phyloP scores from a whole-genome alignment of 2,329 filamentous ascomycete genomes.

The Hypoxylon sp. region DNA sequence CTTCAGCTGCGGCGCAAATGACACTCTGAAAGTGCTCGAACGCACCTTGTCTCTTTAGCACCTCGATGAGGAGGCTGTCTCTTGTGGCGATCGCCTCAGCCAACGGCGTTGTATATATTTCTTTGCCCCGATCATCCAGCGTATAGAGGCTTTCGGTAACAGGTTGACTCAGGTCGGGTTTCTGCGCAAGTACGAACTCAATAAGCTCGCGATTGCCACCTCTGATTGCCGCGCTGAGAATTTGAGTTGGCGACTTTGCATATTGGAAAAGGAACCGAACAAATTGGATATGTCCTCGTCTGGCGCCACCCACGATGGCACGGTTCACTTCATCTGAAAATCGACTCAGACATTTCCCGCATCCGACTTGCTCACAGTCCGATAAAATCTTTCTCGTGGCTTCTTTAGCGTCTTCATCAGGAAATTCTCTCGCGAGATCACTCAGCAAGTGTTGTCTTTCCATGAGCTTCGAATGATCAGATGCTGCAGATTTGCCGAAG shows the following conservation, averaged over 20 bases:
- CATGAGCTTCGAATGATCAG: no score
- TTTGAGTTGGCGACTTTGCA: not conserved
- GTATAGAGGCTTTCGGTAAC: not conserved
- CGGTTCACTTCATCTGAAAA: not conserved
- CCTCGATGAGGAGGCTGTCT: constrained; percentile 14
- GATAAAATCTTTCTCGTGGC: constrained; percentile 17
- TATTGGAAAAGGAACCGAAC: constrained; percentile 19
- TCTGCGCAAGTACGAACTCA: constrained; percentile 20
- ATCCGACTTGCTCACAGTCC: constrained; percentile 13
- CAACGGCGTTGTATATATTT: constrained; percentile 21
- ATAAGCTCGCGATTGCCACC: constrained; percentile 20
- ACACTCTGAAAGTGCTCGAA: constrained; percentile 5
- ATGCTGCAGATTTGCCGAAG: not conserved
- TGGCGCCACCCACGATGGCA: not conserved
- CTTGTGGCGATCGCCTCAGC: constrained; percentile 25
- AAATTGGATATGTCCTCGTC: constrained; percentile 16
- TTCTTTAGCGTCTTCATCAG: constrained; percentile 9
- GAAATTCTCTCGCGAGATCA: not conserved
- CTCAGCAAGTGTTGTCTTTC: no score
- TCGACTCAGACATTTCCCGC: constrained; percentile 4
- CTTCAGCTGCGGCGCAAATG: constrained; percentile 7
- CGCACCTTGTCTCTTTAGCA: constrained; percentile 17
- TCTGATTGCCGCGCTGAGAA: constrained; percentile 32
- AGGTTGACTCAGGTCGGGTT: constrained; percentile 6
- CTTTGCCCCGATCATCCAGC: not conserved